Evolutionary conservation across 2,329 filamentous ascomycete genomes (phyloP), one percentile per base, ranked within the genome.

Genomic region (Apiospora saccharicola): DNA sequence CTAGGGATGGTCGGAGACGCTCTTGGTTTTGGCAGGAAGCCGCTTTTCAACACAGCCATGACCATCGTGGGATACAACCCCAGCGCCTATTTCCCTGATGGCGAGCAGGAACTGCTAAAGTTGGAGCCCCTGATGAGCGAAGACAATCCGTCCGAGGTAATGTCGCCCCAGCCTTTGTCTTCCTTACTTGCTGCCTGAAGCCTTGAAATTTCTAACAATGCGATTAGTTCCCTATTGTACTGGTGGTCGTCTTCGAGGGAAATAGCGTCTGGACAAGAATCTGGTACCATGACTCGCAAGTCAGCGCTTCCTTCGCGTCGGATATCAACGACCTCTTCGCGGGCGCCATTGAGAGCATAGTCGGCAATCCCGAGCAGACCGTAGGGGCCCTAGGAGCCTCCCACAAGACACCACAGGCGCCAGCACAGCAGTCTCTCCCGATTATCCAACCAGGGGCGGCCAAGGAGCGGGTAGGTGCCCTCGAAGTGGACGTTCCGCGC

Each of bases 141-240:
- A 57, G 51, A 57, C 51, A 57, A 57, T 30, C 51, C 51, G n/a
- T 24, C 51, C 51, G 51, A 57, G 51, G 51, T 57, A 57, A 30
- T 30, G 26, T 30, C 26, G 26, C 26, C 26, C 26, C 26, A 30
- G 26, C 26, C 26, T 30, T 30, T 30, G 26, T 30, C 26, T 30
- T 30, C 26, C 26, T 30, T 30, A 30, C 26, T 30, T 30, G 26
- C 26, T 30, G 26, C 26, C 26, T 30, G 26, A 30, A 30, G 26
- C 26, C 26, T 30, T 30, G 26, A 30, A 30, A 30, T 30, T 30
- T 30, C 26, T 30, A 30, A 30, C 26, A 30, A 30, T 30, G 26
- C 26, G 26, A 30, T 30, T 30, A 57, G 51, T 57, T 24, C n/a
- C 51, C 51, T 24, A 24, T 57, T 24, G 51, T 30, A 24, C n/a